Base-by-base conservation (phyloP, 495 filamentous ascomycete species). In the Coniosporium apollinis region DNA sequence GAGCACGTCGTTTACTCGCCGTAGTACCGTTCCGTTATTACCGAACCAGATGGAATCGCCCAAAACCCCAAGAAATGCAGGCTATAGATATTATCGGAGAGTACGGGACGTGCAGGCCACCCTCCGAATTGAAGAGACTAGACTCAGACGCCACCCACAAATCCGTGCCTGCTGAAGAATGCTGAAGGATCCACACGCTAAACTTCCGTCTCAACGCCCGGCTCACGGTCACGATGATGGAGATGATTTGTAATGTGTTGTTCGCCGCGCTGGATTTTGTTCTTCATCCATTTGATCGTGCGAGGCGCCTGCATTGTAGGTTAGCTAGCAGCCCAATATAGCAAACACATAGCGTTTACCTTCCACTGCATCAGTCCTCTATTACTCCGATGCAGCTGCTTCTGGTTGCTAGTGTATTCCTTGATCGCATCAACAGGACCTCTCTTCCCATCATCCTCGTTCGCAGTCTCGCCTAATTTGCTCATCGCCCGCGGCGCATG, bases 361-460 rank as follows among this genome's bases (percentile, higher is more conserved):
- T 59, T 62, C 59, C 57, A 66, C 45, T 64, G 61, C 61, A 64
- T 63, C 15, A 61, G 9, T 2, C 61, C 62, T 25, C 59, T 41
- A 45, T 66, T 52, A 36, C 45, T 43, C 29, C 61, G 38, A 42
- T 64, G 56, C 38, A 64, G 33, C 33, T 60, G 52, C 40, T 59
- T 49, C 19, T 42, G 41, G 46, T 64, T 46, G 19, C 50, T 40
- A 33, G 55, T 62, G 33, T 63, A 64, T 10, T 63, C 57, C 34
- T 48, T 52, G 19, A 59, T 39, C 36, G 51, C 41, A 19, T 59
- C 54, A 4, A 63, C 28, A 10, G 53, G 47, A 2, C 69, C 65
- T 19, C 60, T 50, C 15, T 55, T 56, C 2, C 48, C 44, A 16
- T 45, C 41, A 9, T 42, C 44, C 24, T 50, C 45, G 28, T 34